These are phyloP conservation scores for Fusarium nodosum DNA, from an alignment of 2,329 filamentous ascomycete species.

Conservation along the genomic window DNA sequence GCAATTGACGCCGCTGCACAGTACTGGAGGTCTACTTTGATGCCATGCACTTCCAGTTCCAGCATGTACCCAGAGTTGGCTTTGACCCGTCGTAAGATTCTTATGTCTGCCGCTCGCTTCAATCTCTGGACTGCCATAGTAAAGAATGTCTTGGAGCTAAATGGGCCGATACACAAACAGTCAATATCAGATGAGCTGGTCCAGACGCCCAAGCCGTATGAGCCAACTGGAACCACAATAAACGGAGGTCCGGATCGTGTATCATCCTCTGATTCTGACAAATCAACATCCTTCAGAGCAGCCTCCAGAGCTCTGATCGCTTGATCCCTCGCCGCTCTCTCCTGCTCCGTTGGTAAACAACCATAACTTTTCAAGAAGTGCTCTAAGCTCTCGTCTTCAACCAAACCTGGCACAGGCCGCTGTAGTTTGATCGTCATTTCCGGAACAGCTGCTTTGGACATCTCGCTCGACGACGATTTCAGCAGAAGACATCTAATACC, in stretches of 20 bases:
- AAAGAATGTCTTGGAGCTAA: slow-evolving; percentile 73
- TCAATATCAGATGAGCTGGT: slow-evolving; percentile 73
- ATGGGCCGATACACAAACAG: slow-evolving; percentile 73
- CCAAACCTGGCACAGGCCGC: slow-evolving; percentile 51
- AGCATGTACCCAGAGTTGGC: slow-evolving; percentile 73
- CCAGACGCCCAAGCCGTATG: slow-evolving; percentile 74
- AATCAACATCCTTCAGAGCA: slow-evolving; percentile 55
- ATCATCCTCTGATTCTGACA: slow-evolving; percentile 15
- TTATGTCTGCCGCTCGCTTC: slow-evolving; percentile 62
- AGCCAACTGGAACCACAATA: slow-evolving; percentile 73
- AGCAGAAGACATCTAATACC: slow-evolving; percentile 64
- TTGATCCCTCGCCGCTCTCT: slow-evolving; percentile 57
- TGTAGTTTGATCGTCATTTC: slow-evolving; percentile 50
- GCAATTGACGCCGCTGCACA: slow-evolving; percentile 70
- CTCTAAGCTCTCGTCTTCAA: slow-evolving; percentile 54
- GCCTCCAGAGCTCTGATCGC: slow-evolving; percentile 63
- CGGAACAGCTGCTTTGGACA: slow-evolving; percentile 7
- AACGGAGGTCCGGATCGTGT: slow-evolving; percentile 53
- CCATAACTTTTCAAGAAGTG: slow-evolving; percentile 54
- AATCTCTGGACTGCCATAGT: slow-evolving; percentile 68
- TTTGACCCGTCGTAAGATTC: slow-evolving; percentile 69
- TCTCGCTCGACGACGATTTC: slow-evolving; percentile 11
- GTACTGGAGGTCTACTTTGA: slow-evolving; percentile 76
- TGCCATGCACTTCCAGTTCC: slow-evolving; percentile 69
- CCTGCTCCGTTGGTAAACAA: slow-evolving; percentile 63